A percentile compares a stretch with the other conserved stretches of the same genome.
phyloP scores from a whole-genome alignment of 768 basidiomycete genomes.

The Terana coerulea region DNA sequence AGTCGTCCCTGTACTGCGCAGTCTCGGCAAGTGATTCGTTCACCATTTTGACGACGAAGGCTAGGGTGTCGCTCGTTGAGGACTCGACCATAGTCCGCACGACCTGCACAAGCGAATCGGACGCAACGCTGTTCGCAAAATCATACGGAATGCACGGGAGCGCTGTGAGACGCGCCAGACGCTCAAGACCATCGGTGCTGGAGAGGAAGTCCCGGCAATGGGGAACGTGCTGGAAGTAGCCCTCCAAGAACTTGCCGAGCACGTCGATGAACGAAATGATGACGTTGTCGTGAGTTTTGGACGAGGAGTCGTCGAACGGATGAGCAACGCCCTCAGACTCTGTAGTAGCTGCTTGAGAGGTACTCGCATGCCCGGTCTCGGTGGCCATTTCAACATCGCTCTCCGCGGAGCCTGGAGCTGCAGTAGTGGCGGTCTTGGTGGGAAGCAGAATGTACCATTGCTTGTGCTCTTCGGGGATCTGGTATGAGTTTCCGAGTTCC shows the following conservation, averaged over 20 bases:
- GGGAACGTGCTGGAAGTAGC: constrained; percentile 86
- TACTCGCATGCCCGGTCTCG: constrained; percentile 17
- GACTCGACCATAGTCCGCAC: constrained; percentile 88
- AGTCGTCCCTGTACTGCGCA: constrained; percentile 61
- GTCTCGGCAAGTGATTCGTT: constrained; percentile 68
- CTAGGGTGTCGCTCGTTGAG: constrained; percentile 71
- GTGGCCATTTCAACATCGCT: constrained; percentile 21
- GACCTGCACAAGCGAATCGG: constrained; percentile 84
- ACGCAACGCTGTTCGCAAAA: constrained; percentile 79
- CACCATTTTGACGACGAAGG: constrained; percentile 66
- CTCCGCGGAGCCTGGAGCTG: constrained; percentile 4
- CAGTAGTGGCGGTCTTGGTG: background rate
- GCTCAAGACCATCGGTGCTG: constrained; percentile 66
- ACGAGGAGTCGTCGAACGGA: constrained; percentile 29
- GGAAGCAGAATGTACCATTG: constrained; percentile 52
- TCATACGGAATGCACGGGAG: constrained; percentile 88
- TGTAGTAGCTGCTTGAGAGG: constrained; percentile 16
- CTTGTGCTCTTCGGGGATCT: constrained; percentile 51
- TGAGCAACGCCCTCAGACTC: constrained; percentile 19
- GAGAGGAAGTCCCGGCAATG: constrained; percentile 90
- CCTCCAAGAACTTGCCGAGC: constrained; percentile 83
- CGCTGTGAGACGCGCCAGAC: constrained; percentile 72
- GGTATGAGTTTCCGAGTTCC: constrained; percentile 61
- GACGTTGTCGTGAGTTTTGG: constrained; percentile 66
- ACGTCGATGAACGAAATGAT: constrained; percentile 79